phyloP scores from a whole-genome alignment of 202 grass and related monocot species.

The Dendrocalamus latiflorus region DNA sequence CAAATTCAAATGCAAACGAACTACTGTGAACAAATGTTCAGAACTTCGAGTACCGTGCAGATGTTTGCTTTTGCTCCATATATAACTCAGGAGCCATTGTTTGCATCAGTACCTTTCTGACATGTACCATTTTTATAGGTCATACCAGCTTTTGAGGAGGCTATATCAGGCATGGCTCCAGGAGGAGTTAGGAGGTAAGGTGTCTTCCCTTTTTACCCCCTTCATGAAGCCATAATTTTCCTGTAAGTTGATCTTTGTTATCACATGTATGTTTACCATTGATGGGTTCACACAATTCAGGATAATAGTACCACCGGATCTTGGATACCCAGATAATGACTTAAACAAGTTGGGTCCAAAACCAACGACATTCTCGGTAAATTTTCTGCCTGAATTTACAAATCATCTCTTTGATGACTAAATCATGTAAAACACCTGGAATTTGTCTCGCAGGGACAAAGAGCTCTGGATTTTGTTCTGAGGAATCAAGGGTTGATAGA shows the following conservation, averaged over 20 bases:
- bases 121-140: conserved; percentile 45
- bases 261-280: neutral
- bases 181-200: conserved; percentile 80
- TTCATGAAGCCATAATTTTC: neutral
- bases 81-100: neutral
- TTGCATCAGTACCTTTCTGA: neutral
- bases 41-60: neutral
- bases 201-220: neutral
- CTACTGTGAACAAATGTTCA: neutral
- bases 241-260: neutral
- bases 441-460: conserved; percentile 68
- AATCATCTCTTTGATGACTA: neutral
- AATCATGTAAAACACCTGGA: neutral
- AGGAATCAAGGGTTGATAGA: conserved; percentile 94
- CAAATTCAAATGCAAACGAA: neutral
- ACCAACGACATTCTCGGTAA: conserved; percentile 89
- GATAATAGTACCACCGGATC: conserved; percentile 85
- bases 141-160: conserved; percentile 99
- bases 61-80: neutral
- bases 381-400: neutral
- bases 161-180: conserved; percentile 67
- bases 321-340: conserved; percentile 84
- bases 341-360: conserved; percentile 73
- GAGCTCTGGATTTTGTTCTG: conserved; percentile 91
- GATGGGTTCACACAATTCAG: conserved; percentile 28